Base-by-base conservation (phyloP, 768 basidiomycete species). In the Stropharia rugosoannulata region DNA sequence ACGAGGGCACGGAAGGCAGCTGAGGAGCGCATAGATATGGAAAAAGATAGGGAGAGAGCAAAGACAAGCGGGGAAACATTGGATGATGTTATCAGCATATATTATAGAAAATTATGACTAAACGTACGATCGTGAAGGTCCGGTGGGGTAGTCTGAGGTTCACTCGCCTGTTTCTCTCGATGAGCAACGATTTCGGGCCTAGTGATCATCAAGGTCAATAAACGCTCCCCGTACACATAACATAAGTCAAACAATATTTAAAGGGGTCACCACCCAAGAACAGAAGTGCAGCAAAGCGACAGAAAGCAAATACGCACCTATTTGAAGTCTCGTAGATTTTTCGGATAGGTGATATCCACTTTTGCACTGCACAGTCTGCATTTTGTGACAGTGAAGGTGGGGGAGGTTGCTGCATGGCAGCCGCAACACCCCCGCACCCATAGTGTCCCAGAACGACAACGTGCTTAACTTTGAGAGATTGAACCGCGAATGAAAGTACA, bases 1-100 rank as follows among this genome's bases (percentile, higher is more conserved):
- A 78, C 73, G 7, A 78, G 68, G 0, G 75, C 76, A 12, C 75
- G 70, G 63, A 76, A 76, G 5, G 71, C 74, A 22, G 73, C 75
- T 75, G 27, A 5, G 51, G 5, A 10, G 22, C 39, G 10, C 36
- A 55, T 35, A 19, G 16, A 49, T n/a, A n/a, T n/a, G n/a, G n/a
- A 19, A 13, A 7, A 16, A 16, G 36, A 46, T 2, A 42, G 40
- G 12, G 15, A 12, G 12, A 52, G 1, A 40, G 48, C 22, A 11
- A 27, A 49, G 18, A 15, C 4, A 46, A 11, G 49, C 46, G 11
- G 3, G n/a, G 4, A 10, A 19, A 22, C 9, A 18, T 11, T 18
- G 18, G 32, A 12, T 19, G 19, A 10, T 15, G 10, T 25, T 6
- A 19, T 15, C 10, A 35, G 19, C 35, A 19, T 4, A 44, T 16